Evolutionary conservation across 2,329 filamentous ascomycete species (phyloP), one percentile per base, ranked within the genome.

Genomic region (Ceratocystiopsis brevicomis): DNA sequence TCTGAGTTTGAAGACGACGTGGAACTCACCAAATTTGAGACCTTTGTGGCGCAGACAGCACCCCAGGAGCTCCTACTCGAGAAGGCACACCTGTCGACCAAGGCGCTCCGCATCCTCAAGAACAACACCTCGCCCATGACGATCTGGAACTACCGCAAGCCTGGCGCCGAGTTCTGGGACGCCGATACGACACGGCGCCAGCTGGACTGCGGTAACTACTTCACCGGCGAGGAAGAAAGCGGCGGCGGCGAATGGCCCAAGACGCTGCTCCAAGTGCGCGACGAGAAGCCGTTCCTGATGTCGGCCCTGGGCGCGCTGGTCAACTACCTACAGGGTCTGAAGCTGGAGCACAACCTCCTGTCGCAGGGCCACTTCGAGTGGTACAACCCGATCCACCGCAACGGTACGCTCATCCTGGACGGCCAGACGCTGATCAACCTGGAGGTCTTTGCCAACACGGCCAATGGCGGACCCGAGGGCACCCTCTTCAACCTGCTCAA

Each of bases 361-460:
- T 92, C 85, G 0, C 81, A 95, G 51, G 81, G 83, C 49, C 94
- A 92, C 56, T 95, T 98, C 56, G 73, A 77, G 42, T 80, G 77
- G 69, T 98, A 98, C 58, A 86, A 81, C 56, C 90, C 90, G 0
- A 96, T 98, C 42, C 73, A 76, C 44, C 81, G 81, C 54, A 93
- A 95, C 56, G 85, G 86, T 13, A 96, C 84, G 30, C 65, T 98
- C 38, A 81, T 98, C 11, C 70, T 98, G 1, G 90, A 98, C 53
- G 90, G 90, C 1, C 90, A 98, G 57, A 96, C 87, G 18, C 68
- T 98, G 52, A 92, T 93, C 66, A 98, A 98, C 54, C 76, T 98
- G n/a, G 90, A 98, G 57, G 74, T 98, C 6, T 98, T 98, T 52
- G 73, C 85, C 52, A 98, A 98, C 59, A 87, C 80, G 0, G 85